Conservation (phyloP, 192 early-diverging fungal genomes). For the Gonapodya prolifera region DNA sequence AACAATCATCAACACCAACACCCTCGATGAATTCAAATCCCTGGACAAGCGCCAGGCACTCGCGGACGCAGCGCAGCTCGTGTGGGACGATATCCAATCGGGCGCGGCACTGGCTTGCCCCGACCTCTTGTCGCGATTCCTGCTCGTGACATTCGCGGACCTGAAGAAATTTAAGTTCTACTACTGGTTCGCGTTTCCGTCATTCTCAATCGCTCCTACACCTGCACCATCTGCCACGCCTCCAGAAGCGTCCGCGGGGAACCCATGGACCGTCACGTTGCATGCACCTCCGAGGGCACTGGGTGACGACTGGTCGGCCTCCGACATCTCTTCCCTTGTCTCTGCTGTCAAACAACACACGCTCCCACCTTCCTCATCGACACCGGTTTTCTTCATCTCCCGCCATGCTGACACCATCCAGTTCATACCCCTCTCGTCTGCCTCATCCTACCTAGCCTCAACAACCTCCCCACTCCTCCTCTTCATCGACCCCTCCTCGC, state of each 20-base stretch:
- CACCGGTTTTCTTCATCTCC: background rate
- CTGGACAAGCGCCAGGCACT: constrained; percentile 64
- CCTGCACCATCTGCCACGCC: background rate
- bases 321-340: background rate
- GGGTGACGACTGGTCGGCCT: background rate
- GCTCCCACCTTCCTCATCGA: background rate
- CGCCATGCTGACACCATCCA: background rate
- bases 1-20: constrained; percentile 79
- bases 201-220: constrained; percentile 44
- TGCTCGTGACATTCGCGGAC: constrained; percentile 85
- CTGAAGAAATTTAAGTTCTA: constrained; percentile 90
- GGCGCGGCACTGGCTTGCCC: constrained; percentile 54
- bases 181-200: constrained; percentile 94
- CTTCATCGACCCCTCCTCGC: constrained; percentile 77
- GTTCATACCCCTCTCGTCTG: background rate
- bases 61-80: constrained; percentile 37
- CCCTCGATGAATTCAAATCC: constrained; percentile 79
- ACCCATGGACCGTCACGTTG: background rate
- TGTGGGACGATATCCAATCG: constrained; percentile 12
- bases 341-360: background rate
- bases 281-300: background rate
- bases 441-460: background rate
- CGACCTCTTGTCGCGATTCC: constrained; percentile 52
- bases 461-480: background rate
- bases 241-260: background rate